Evolutionary conservation across 2,329 filamentous ascomycete genomes (phyloP).

Genomic region (Dothidotthia symphoricarpi): DNA sequence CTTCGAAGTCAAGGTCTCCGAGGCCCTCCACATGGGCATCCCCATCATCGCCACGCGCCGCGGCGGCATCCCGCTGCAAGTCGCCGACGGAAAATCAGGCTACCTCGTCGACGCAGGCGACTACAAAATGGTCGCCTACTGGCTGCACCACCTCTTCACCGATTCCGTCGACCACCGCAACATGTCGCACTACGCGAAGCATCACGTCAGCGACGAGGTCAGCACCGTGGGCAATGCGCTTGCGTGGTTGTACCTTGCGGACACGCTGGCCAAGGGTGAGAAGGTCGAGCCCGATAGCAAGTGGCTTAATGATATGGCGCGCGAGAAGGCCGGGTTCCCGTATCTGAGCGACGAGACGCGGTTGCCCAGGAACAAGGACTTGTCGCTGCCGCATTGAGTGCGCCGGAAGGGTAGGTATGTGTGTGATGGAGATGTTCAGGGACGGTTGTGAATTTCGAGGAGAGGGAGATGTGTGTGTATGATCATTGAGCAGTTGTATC

Average conservation of each 20-base stretch:
- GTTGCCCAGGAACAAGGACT: constrained; percentile 49
- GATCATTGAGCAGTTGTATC: too few species aligned
- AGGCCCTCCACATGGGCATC: constrained; percentile 75
- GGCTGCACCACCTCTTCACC: constrained; percentile 65
- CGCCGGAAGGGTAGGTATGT: too few species aligned
- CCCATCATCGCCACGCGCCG: constrained; percentile 73
- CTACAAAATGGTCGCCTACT: constrained; percentile 64
- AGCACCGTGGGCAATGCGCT: constrained; percentile 77
- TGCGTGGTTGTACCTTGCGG: constrained; percentile 74
- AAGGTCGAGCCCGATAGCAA: constrained; percentile 57
- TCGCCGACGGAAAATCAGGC: constrained; percentile 68
- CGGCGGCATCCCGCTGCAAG: constrained; percentile 78
- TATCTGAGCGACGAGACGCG: constrained; percentile 61
- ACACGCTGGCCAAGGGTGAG: constrained; percentile 61
- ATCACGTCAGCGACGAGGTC: constrained; percentile 75
- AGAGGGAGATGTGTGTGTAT: too few species aligned
- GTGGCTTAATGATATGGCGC: constrained; percentile 75
- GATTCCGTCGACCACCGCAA: constrained; percentile 63
- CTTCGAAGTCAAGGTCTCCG: constrained; percentile 84
- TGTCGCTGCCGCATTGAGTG: neutral
- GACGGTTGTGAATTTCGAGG: too few species aligned
- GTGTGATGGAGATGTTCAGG: too few species aligned
- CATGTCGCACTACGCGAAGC: constrained; percentile 64
- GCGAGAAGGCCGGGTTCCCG: constrained; percentile 60
- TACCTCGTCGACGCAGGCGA: constrained; percentile 73